Evolutionary conservation across 2,329 filamentous ascomycete genomes (phyloP).

Genomic region (Cladobotryum mycophilum): DNA sequence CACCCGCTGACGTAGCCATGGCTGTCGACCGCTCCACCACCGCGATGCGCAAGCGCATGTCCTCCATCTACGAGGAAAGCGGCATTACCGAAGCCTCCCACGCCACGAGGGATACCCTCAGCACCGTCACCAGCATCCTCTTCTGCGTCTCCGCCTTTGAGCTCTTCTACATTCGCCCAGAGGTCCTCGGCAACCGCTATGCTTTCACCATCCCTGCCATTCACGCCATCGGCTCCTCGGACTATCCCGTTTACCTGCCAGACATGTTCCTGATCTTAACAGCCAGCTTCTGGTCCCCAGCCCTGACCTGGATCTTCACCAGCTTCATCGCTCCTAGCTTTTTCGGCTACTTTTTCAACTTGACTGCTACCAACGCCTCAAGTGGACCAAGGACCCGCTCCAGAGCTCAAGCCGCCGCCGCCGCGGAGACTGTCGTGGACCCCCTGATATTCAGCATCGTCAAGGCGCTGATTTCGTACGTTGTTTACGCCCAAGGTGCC

Average conservation of each 20-base stretch:
- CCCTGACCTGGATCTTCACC: slow-evolving; percentile 69
- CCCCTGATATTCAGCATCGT: slow-evolving; percentile 85
- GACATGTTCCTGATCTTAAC: slow-evolving; percentile 77
- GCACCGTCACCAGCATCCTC: slow-evolving; percentile 67
- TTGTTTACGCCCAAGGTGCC: slow-evolving; percentile 67
- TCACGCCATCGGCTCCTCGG: slow-evolving; percentile 45
- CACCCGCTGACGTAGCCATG: slow-evolving; percentile 70
- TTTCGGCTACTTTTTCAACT: slow-evolving; percentile 84
- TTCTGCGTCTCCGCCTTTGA: slow-evolving; percentile 63
- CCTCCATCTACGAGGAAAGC: slow-evolving; percentile 57
- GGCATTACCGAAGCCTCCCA: slow-evolving; percentile 61
- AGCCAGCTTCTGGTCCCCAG: slow-evolving; percentile 75
- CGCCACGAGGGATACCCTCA: slow-evolving; percentile 61
- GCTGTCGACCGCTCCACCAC: slow-evolving; percentile 67
- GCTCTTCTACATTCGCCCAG: slow-evolving; percentile 59
- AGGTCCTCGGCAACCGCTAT: slow-evolving; percentile 65
- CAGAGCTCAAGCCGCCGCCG: slow-evolving; percentile 20
- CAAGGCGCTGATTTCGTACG: slow-evolving; percentile 75
- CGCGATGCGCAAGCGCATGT: slow-evolving; percentile 59
- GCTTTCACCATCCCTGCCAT: slow-evolving; percentile 66
- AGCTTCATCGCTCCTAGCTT: slow-evolving; percentile 63
- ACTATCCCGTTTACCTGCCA: slow-evolving; percentile 62
- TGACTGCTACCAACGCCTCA: slow-evolving; percentile 51
- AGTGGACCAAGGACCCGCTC: slow-evolving; percentile 37
- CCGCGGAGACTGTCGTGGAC: slow-evolving; percentile 60